phyloP scores from a whole-genome alignment of 257 asterid species.

The Paraleonurus japonicus region DNA sequence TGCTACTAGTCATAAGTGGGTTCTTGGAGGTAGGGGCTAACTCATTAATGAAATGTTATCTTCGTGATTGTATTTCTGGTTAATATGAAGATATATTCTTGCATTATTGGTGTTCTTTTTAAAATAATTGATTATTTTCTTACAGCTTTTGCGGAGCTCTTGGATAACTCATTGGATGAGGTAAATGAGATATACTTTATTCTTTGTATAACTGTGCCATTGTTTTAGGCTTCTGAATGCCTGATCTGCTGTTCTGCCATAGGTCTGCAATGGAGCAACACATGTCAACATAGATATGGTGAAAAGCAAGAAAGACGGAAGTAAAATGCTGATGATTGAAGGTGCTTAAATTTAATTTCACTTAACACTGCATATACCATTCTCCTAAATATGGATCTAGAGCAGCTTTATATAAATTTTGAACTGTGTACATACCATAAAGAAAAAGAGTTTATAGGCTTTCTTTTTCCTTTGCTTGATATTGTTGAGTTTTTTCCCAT shows the following conservation, averaged over 20 bases:
- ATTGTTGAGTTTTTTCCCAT: constrained; percentile 12
- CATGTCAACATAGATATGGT: constrained; percentile 75
- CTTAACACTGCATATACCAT: neutral
- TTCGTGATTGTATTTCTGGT: constrained; percentile 2
- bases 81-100: constrained; percentile 24
- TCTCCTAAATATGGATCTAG: neutral
- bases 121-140: constrained; percentile 20
- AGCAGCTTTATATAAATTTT: neutral
- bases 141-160: constrained; percentile 95
- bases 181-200: constrained; percentile 35
- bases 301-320: constrained; percentile 70
- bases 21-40: constrained; percentile 73
- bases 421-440: neutral
- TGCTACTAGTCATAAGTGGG: constrained; percentile 99
- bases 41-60: neutral
- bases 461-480: constrained; percentile 8
- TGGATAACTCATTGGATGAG: constrained; percentile 94
- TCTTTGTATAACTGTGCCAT: neutral
- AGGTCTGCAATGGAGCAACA: constrained; percentile 90
- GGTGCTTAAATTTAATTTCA: constrained; percentile 43
- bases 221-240: constrained; percentile 18
- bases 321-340: constrained; percentile 84
- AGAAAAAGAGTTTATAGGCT: constrained; percentile 17
- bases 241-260: constrained; percentile 20
- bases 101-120: neutral